These are phyloP conservation scores for Tilletia walkeri DNA, from an alignment of 1,284 basidiomycete species.

Conservation along the genomic window DNA sequence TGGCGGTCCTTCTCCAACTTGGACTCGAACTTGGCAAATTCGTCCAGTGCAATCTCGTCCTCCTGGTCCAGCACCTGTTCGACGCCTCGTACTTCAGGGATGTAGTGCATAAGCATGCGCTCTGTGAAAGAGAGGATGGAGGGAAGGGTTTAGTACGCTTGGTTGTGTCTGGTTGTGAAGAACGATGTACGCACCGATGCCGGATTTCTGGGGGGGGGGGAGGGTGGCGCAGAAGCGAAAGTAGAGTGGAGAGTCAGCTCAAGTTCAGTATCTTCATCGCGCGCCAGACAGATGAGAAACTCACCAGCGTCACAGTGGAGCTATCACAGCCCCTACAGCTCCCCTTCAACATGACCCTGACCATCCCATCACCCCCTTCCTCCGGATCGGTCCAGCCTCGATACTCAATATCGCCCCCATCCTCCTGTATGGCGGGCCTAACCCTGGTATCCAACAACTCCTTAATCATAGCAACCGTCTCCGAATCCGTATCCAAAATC, in stretches of 20 bases:
- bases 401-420: constrained; percentile 85
- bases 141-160: neutral
- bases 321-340: constrained; percentile 92
- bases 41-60: constrained; percentile 79
- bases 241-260: neutral
- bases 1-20: constrained; percentile 60
- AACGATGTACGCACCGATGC: neutral
- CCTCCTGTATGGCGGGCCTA: constrained; percentile 92
- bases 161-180: neutral
- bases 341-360: constrained; percentile 84
- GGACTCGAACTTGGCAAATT: constrained; percentile 88
- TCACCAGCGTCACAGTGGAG: constrained; percentile 90
- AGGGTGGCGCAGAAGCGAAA: neutral
- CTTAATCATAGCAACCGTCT: constrained; percentile 98
- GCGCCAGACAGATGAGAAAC: constrained; percentile 30
- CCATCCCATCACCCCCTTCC: constrained; percentile 61
- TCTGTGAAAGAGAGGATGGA: constrained; percentile 59
- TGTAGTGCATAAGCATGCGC: constrained; percentile 98
- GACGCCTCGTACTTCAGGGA: constrained; percentile 94
- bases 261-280: neutral
- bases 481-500: constrained; percentile 92
- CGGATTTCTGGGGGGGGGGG: neutral
- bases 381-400: constrained; percentile 67
- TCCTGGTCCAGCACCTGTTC: constrained; percentile 91
- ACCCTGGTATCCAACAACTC: constrained; percentile 93